Base-by-base conservation (phyloP, 2,329 filamentous ascomycete species). In the Ophiocordyceps camponoti-floridani region DNA sequence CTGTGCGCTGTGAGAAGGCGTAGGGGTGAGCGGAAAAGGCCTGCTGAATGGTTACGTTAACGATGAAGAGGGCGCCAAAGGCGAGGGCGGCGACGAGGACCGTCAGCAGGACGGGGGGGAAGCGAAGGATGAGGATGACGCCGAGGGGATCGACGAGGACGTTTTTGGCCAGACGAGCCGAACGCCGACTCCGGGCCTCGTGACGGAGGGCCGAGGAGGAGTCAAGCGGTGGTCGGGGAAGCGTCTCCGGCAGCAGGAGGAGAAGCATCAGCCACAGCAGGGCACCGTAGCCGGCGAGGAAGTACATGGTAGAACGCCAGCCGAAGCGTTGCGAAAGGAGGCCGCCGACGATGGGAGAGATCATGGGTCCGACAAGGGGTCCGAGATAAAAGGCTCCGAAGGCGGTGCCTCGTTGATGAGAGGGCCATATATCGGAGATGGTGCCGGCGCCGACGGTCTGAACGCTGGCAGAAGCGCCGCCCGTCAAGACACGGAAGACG, bases 351-450 rank as follows among this genome's bases (percentile, higher is more conserved):
- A 91, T 82, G 2, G 85, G 85, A 0, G 81, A 77, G 6, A 89
- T 59, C 13, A 91, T 62, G 0, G 85, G 85, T 0, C 84, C 84
- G 43, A 78, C 72, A 9, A 91, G 62, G 0, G 85, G 84, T 0
- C 85, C 85, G 0, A 91, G 69, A 53, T 88, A 91, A 60, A 89
- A 91, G 38, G 84, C 63, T 37, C 82, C 76, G 84, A 91, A 91
- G n/a, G 84, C 84, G 14, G 66, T 67, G 3, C 85, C 85, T 43
- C 85, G 68, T 57, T 89, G 79, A 43, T 66, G 69, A 0, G 77
- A 61, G 50, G 85, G 80, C 80, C 84, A 93, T 12, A 89, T 69
- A 56, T 91, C 84, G 41, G 84, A 79, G 47, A 91, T 84, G 3
- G 84, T 88, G 6, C 85, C 85, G 2, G 84, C 84, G 4, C 85